Conservation (phyloP, 768 basidiomycete species). For the Calocybe cyanea region DNA sequence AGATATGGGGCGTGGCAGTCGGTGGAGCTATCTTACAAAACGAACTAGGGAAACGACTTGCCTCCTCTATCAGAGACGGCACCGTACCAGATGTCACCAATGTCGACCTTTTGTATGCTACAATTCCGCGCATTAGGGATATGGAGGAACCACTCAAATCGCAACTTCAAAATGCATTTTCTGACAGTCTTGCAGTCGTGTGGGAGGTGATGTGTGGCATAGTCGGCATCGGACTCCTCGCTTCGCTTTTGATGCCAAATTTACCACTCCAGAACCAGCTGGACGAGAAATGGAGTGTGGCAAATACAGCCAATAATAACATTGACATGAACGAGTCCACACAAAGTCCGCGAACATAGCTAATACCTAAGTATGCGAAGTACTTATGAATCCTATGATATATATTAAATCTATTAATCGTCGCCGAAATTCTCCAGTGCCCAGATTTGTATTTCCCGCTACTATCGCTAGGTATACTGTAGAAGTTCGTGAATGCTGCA, state of each 20-base stretch:
- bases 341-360: too few species aligned
- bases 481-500: too few species aligned
- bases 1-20: constrained; percentile 52
- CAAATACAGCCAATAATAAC: too few species aligned
- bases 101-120: constrained; percentile 39
- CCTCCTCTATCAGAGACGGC: constrained; percentile 27
- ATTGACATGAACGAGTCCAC: too few species aligned
- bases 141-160: constrained; percentile 26
- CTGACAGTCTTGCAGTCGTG: constrained; percentile 6
- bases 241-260: constrained; percentile 6
- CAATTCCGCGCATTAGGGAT: constrained; percentile 37
- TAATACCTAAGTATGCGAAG: too few species aligned
- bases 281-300: constrained; percentile 4
- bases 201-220: constrained; percentile 11
- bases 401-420: too few species aligned
- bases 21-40: constrained; percentile 51
- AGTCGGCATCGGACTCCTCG: constrained; percentile 3
- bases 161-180: constrained; percentile 13
- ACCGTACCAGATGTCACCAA: constrained; percentile 26
- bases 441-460: too few species aligned
- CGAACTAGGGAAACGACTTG: constrained; percentile 37
- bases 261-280: constrained; percentile 7
- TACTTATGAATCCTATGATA: too few species aligned
- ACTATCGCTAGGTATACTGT: too few species aligned
- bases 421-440: too few species aligned